A percentile compares a stretch with the other conserved stretches of the same genome.
phyloP scores from a whole-genome alignment of 148 eudicot genomes.

The Suaeda aralocaspica region DNA sequence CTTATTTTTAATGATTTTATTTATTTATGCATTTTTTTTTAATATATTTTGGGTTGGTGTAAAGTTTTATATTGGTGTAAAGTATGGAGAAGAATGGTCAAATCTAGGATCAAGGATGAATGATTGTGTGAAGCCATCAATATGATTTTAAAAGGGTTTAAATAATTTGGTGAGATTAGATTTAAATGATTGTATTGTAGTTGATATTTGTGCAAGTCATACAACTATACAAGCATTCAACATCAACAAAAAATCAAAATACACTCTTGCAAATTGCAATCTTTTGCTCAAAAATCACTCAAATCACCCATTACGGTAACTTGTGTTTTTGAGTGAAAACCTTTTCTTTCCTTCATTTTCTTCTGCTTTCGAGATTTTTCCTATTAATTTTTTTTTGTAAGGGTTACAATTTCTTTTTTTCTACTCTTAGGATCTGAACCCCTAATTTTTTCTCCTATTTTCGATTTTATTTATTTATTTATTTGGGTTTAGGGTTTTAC shows the following conservation, averaged over 20 bases:
- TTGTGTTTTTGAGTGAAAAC: too few relatives aligned
- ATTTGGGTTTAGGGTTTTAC: not conserved
- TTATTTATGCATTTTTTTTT: not conserved
- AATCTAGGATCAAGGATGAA: constrained; percentile 12
- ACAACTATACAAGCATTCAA: too few relatives aligned
- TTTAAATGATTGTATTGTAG: too few relatives aligned
- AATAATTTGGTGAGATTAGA: too few relatives aligned
- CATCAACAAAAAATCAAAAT: too few relatives aligned
- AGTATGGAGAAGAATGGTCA: not conserved
- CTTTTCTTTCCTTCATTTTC: too few relatives aligned
- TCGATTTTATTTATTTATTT: not conserved
- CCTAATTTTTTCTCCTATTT: not conserved
- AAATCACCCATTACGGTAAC: too few relatives aligned
- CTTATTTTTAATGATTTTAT: not conserved
- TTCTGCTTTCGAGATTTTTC: too few relatives aligned
- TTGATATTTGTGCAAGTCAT: too few relatives aligned
- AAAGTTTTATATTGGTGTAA: not conserved
- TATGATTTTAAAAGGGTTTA: not conserved
- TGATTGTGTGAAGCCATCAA: not conserved
- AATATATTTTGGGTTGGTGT: not conserved
- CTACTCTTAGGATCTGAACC: constrained; percentile 8
- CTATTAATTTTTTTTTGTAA: too few relatives aligned
- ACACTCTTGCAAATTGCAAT: too few relatives aligned
- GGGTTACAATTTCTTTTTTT: not conserved
- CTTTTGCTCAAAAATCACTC: too few relatives aligned